Evolutionary conservation across 2,329 filamentous ascomycete species (phyloP).

Genomic region (Cladosporium phlei): DNA sequence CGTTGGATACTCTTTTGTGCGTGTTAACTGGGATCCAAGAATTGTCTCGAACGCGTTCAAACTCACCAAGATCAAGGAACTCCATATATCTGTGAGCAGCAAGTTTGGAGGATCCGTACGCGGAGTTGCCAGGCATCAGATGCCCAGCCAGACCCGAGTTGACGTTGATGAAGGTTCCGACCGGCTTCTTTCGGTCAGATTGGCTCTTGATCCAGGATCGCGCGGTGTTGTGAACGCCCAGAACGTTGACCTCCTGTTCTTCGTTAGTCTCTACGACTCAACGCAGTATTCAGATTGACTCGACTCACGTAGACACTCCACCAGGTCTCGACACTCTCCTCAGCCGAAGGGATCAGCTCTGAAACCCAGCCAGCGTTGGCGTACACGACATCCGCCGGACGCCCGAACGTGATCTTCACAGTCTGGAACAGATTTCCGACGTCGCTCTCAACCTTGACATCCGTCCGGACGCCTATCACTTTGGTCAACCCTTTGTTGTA

Average conservation of each 20-base stretch:
- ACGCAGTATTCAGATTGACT: no score
- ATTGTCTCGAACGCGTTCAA: no score
- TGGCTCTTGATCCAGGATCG: conserved; percentile 12
- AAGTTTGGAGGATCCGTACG: conserved; percentile 25
- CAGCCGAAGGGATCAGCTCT: neutral
- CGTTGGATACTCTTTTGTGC: conserved; percentile 18
- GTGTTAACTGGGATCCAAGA: no score
- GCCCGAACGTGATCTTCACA: conserved; percentile 7
- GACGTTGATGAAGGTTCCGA: conserved; percentile 22
- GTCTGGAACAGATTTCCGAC: neutral
- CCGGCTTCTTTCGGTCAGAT: conserved; percentile 5
- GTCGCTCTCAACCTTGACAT: conserved; percentile 21
- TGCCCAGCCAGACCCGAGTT: conserved; percentile 18
- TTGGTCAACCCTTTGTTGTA: conserved; percentile 18
- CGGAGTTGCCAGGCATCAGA: conserved; percentile 19
- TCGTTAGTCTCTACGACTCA: neutral
- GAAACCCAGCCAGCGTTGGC: conserved; percentile 11
- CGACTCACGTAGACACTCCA: conserved; percentile 10
- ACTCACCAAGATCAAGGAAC: conserved; percentile 18
- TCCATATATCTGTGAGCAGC: conserved; percentile 23
- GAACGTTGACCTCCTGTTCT: conserved; percentile 11
- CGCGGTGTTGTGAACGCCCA: conserved; percentile 13
- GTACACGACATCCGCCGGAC: conserved; percentile 19
- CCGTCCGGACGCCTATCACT: conserved; percentile 21
- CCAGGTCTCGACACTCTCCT: conserved; percentile 4